Conservation (phyloP, 495 filamentous ascomycete genomes). For the Neurospora sp. region DNA sequence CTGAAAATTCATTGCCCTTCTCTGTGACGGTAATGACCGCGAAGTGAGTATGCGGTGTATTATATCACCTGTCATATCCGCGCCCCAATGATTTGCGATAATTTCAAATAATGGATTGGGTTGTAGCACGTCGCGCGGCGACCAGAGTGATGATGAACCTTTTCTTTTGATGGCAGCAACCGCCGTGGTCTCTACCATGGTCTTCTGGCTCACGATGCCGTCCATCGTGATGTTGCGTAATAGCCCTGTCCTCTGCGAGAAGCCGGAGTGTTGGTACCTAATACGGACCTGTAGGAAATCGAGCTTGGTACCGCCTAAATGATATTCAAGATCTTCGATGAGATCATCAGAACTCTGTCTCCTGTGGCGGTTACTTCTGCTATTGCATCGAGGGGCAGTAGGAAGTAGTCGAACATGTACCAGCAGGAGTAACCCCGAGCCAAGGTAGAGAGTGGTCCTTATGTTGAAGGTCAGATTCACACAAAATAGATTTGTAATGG, state of each 20-base stretch:
- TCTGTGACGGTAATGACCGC: conserved; percentile 5
- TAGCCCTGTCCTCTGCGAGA: conserved; percentile 16
- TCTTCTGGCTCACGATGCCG: conserved; percentile 18
- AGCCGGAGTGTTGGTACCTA: conserved; percentile 40
- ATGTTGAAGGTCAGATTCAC: not conserved
- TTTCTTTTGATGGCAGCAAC: conserved; percentile 33
- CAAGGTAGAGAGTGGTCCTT: conserved; percentile 25
- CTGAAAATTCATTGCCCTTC: not conserved
- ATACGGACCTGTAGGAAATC: conserved; percentile 38
- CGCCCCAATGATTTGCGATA: conserved; percentile 35
- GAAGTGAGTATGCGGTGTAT: conserved; percentile 25
- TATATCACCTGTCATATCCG: conserved; percentile 24
- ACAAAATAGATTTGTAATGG: not conserved
- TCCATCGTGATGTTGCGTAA: conserved; percentile 1
- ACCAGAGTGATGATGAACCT: conserved; percentile 28
- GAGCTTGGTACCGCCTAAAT: conserved; percentile 30
- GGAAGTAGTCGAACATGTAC: conserved; percentile 23
- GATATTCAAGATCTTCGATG: conserved; percentile 39
- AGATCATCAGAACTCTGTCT: conserved; percentile 35
- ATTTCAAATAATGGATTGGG: conserved; percentile 32
- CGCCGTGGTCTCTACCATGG: conserved; percentile 33
- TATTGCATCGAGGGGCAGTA: not conserved
- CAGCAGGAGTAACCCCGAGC: conserved; percentile 30
- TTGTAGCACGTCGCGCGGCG: conserved; percentile 18
- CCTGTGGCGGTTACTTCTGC: conserved; percentile 4